Evolutionary conservation across 768 basidiomycete genomes (phyloP).

Genomic region (Amanita jacksonii): DNA sequence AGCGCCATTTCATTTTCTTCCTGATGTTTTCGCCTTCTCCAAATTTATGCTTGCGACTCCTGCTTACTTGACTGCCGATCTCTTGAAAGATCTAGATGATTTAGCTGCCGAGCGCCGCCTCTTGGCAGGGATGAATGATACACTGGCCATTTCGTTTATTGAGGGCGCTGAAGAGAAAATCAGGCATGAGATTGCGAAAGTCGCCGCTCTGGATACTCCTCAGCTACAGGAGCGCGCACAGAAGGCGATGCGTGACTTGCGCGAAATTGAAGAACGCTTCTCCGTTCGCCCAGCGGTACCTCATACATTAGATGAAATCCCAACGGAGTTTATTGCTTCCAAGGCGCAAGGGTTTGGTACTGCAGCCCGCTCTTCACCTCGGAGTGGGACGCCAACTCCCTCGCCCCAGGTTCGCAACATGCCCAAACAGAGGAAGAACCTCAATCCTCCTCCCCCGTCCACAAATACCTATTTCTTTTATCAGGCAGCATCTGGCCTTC

Average conservation of each 20-base stretch:
- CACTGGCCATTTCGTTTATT: conserved; percentile 70
- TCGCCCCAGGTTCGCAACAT: conserved; percentile 27
- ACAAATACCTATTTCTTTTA: conserved; percentile 94
- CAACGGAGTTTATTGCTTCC: conserved; percentile 48
- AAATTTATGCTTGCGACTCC: conserved; percentile 98
- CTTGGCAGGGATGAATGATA: conserved; percentile 60
- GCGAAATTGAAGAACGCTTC: conserved; percentile 41
- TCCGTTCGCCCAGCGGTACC: conserved; percentile 17
- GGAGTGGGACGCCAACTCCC: conserved; percentile 1
- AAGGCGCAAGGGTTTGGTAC: conserved; percentile 19
- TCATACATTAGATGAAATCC: conserved; percentile 27
- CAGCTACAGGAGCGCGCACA: conserved; percentile 56
- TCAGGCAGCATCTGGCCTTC: conserved; percentile 85
- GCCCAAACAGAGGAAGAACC: conserved; percentile 60
- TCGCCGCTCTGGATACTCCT: conserved; percentile 62
- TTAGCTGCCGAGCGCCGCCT: conserved; percentile 61
- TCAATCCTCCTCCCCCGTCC: conserved; percentile 81
- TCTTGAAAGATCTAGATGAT: conserved; percentile 64
- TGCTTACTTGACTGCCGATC: conserved; percentile 65
- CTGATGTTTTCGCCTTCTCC: conserved; percentile 78
- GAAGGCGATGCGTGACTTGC: conserved; percentile 47
- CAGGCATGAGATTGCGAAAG: conserved; percentile 71
- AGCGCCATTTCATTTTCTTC: conserved; percentile 93
- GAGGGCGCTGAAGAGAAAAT: conserved; percentile 71
- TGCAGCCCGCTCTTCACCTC: conserved; percentile 9